Evolutionary conservation across 176 grass and related monocot genomes (phyloP), one percentile per base, ranked within the genome.

Genomic region (Eragrostis nindensis): DNA sequence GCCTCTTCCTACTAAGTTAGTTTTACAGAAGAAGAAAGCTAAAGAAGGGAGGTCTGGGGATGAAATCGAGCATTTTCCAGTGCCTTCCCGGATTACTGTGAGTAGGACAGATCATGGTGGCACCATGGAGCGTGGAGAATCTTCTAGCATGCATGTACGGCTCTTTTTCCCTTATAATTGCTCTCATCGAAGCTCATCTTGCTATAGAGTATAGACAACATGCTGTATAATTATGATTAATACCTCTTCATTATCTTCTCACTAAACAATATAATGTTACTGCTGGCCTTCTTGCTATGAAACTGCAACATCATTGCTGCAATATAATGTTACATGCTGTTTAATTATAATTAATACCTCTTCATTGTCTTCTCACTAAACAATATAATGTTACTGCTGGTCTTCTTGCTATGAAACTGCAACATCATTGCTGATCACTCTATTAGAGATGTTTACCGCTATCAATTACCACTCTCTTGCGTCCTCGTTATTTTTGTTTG

Each of bases 11-110:
- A 99, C 92, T 75, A 99, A 99, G 84, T 76, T 99, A 90, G 84
- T 85, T 62, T 88, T 99, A 69, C 96, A 95, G 88, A 99, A 95
- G 84, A 95, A 94, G 66, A 94, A 88, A 69, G 92, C 96, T 46
- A 99, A 99, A 89, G 96, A 99, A 69, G 96, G 96, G 43, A 94
- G 96, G 63, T 76, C 90, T 65, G 92, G 90, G 55, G 92, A 99
- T 73, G 92, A 98, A 68, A 84, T 91, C 4, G 96, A 95, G 42
- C 96, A 99, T 74, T 99, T 95, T 72, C 96, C 96, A 53, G 92
- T 90, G 15, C 92, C 96, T 81, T 93, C 92, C 64, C 94, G 71
- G 53, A 93, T 93, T 70, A 93, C 84, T 49, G 86, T 99, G 63
- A 95, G 88, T 75, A 95, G 79, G 84, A 88, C 70, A 70, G 32